Evolutionary conservation across 176 grass and related monocot genomes (phyloP), one percentile per base, ranked within the genome.

Genomic region (Hyparrhenia diplandra): DNA sequence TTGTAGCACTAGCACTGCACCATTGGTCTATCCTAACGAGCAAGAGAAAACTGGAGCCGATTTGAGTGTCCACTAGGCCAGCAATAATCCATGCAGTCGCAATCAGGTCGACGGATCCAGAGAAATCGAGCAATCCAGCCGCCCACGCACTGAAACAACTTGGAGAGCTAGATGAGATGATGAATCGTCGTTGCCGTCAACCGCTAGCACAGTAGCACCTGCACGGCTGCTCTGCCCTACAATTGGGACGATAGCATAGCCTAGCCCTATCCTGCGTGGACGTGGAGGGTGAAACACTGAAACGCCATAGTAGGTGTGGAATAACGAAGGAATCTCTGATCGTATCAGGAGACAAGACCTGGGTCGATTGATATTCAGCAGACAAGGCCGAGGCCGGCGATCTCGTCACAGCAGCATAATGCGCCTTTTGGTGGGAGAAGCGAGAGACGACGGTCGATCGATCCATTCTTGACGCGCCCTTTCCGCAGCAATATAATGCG

Each of bases 321-420:
- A 5, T 14, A 55, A n/a, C 7, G 39, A 71, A 71, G 68, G 76
- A 49, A 85, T 85, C 73, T 85, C 45, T 59, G 82, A 72, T 85
- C 83, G 66, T 89, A 85, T 82, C 83, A 7, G 57, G 66, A 67
- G 88, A 86, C 57, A 58, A 58, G 88, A 82, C 83, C 45, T 28
- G 23, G 45, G 7, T 39, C 43, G 64, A n/a, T n/a, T n/a, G n/a
- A 60, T 43, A 43, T 45, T 65, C 70, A 9, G n/a, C n/a, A n/a
- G n/a, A n/a, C n/a, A n/a, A n/a, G n/a, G n/a, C n/a, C n/a, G n/a
- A n/a, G 71, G 20, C 14, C 20, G 73, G 70, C 37, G 45, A 27
- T 23, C 55, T 36, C 65, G 0, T 58, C 5, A 0, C 21, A 21
- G 75, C 4, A 24, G 5, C 9, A 24, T 51, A 43, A 27, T 67